Conservation (phyloP, 257 asterid genomes). For the Solanum stenotomum region DNA sequence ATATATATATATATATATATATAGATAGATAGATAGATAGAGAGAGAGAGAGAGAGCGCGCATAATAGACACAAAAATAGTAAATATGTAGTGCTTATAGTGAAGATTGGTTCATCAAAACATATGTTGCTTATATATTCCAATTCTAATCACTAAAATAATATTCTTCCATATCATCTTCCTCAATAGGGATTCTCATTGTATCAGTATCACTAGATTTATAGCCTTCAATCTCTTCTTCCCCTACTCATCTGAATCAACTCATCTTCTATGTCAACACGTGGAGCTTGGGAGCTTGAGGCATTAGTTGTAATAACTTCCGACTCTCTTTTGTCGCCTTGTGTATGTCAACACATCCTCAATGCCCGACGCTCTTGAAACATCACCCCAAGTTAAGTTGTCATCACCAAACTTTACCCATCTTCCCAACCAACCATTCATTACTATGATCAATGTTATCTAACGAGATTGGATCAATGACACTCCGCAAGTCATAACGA, state of each 20-base stretch:
- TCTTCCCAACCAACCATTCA: background rate
- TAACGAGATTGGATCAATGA: background rate
- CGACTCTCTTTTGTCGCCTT: background rate
- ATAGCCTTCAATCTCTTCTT: background rate
- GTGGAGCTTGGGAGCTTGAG: background rate
- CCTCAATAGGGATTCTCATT: background rate
- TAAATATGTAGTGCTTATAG: background rate
- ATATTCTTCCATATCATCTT: background rate
- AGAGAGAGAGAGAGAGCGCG: too few species aligned
- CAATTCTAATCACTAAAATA: background rate
- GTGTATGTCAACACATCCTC: background rate
- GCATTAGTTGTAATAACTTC: background rate
- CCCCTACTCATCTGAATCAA: background rate
- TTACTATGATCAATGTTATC: background rate
- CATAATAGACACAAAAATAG: background rate
- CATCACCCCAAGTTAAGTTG: background rate
- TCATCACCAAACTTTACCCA: background rate
- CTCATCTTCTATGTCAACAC: background rate
- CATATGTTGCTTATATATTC: background rate
- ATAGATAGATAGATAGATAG: too few species aligned
- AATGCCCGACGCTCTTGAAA: background rate
- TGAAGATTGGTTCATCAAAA: background rate
- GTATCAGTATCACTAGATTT: background rate
- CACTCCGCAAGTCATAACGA: background rate
- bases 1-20: too few species aligned